Evolutionary conservation across 441 rosid genomes (phyloP).

Genomic region (Pelargonium citronellum): DNA sequence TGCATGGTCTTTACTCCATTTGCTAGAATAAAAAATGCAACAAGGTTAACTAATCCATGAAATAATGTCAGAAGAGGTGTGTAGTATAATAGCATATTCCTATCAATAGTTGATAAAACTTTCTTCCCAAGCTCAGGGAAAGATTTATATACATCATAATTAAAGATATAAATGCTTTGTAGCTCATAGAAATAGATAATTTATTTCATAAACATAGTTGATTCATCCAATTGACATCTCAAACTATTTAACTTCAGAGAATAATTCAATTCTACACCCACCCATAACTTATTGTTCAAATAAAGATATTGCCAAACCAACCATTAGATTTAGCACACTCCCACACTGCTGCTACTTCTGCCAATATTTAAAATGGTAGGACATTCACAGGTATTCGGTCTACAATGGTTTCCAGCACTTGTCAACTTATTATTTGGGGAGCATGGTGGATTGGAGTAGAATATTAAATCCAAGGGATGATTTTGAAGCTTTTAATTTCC

Average conservation of each 20-base stretch:
- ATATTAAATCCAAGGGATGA: neutral
- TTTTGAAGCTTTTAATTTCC: neutral
- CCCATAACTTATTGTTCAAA: neutral
- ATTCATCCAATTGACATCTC: neutral
- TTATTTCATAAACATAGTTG: neutral
- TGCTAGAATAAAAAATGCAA: neutral
- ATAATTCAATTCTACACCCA: neutral
- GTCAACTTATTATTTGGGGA: neutral
- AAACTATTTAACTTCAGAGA: neutral
- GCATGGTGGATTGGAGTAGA: neutral
- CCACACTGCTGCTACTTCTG: neutral
- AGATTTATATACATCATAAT: neutral
- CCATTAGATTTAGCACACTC: neutral
- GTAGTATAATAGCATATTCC: neutral
- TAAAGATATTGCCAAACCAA: neutral
- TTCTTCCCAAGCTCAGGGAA: neutral
- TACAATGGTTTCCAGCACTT: neutral
- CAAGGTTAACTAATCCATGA: neutral
- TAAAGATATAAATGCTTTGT: too few relatives aligned
- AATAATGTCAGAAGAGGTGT: neutral
- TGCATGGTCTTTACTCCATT: neutral
- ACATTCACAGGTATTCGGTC: neutral
- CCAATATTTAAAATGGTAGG: neutral
- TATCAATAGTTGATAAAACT: neutral
- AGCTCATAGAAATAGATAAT: neutral